Conservation (phyloP, 306 rosid genomes). For the Clitoria ternatea region DNA sequence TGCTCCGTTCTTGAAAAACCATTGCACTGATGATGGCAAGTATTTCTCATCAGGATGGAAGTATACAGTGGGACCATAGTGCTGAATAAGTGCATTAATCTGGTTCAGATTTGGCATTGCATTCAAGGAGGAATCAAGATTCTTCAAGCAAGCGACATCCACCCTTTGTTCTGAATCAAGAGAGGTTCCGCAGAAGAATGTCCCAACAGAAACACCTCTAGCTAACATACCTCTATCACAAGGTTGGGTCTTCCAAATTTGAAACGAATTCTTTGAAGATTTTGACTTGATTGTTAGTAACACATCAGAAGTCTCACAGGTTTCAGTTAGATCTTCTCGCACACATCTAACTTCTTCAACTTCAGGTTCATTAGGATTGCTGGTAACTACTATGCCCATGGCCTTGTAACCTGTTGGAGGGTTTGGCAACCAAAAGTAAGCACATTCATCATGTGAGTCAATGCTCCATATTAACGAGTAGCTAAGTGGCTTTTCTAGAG, state of each 20-base stretch:
- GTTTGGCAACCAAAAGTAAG: constrained; percentile 82
- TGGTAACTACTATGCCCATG: constrained; percentile 69
- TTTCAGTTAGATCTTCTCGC: constrained; percentile 76
- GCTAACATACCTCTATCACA: constrained; percentile 60
- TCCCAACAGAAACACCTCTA: constrained; percentile 74
- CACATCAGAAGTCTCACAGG: constrained; percentile 54
- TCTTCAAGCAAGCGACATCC: constrained; percentile 72
- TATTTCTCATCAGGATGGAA: constrained; percentile 82
- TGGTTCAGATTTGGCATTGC: constrained; percentile 84
- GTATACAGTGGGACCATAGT: constrained; percentile 86
- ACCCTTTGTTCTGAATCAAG: constrained; percentile 38
- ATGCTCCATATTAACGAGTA: constrained; percentile 68
- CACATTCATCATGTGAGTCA: constrained; percentile 55
- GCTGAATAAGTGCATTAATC: constrained; percentile 72
- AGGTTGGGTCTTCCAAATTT: constrained; percentile 69
- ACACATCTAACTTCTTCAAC: constrained; percentile 65
- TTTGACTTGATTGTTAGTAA: constrained; percentile 44
- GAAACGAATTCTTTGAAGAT: constrained; percentile 35
- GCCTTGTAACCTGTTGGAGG: constrained; percentile 81
- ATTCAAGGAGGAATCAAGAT: constrained; percentile 42
- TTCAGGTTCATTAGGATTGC: constrained; percentile 48
- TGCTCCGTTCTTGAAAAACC: constrained; percentile 87
- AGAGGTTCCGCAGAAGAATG: constrained; percentile 58
- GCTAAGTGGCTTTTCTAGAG: constrained; percentile 51
- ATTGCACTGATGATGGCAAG: constrained; percentile 90